These are phyloP conservation scores for Fragosphaeria purpurea DNA, from an alignment of 2,329 filamentous ascomycete genomes.

Conservation along the genomic window DNA sequence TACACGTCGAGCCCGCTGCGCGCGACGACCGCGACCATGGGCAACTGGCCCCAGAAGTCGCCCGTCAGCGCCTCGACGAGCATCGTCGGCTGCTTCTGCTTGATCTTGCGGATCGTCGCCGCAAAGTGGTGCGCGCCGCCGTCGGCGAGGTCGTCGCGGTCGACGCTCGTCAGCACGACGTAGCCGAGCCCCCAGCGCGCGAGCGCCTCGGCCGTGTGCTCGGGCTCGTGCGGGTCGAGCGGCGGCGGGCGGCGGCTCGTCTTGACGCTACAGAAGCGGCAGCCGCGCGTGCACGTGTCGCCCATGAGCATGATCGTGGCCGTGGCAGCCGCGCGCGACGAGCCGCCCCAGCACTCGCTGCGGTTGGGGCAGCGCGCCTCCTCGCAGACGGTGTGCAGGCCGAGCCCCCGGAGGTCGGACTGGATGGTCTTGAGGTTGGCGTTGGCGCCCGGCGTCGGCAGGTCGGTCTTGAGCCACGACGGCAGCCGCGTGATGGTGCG, in stretches of 20 bases:
- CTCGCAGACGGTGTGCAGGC: slow-evolving; percentile 92
- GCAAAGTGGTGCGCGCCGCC: slow-evolving; percentile 85
- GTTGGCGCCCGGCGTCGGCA: slow-evolving; percentile 58
- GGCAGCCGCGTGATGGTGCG: slow-evolving; percentile 66
- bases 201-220: slow-evolving; percentile 91
- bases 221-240: slow-evolving; percentile 89
- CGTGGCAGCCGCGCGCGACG: slow-evolving; percentile 78
- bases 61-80: slow-evolving; percentile 79
- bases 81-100: slow-evolving; percentile 67
- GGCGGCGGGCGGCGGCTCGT: slow-evolving; percentile 66
- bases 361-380: slow-evolving; percentile 97
- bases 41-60: slow-evolving; percentile 75
- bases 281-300: slow-evolving; percentile 92
- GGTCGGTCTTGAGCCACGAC: slow-evolving; percentile 91
- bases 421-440: slow-evolving; percentile 90
- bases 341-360: slow-evolving; percentile 93
- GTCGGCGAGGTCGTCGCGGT: slow-evolving; percentile 84
- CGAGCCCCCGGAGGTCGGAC: slow-evolving; percentile 78
- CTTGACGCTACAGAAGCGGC: slow-evolving; percentile 95
- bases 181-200: slow-evolving; percentile 91
- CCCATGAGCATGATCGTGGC: slow-evolving; percentile 99
- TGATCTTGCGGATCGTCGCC: slow-evolving; percentile 89
- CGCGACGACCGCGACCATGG: slow-evolving; percentile 79
- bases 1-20: slow-evolving; percentile 88
- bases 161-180: slow-evolving; percentile 86